Evolutionary conservation across 2,329 filamentous ascomycete species (phyloP).

Genomic region (Gaeumannomyces tritici): DNA sequence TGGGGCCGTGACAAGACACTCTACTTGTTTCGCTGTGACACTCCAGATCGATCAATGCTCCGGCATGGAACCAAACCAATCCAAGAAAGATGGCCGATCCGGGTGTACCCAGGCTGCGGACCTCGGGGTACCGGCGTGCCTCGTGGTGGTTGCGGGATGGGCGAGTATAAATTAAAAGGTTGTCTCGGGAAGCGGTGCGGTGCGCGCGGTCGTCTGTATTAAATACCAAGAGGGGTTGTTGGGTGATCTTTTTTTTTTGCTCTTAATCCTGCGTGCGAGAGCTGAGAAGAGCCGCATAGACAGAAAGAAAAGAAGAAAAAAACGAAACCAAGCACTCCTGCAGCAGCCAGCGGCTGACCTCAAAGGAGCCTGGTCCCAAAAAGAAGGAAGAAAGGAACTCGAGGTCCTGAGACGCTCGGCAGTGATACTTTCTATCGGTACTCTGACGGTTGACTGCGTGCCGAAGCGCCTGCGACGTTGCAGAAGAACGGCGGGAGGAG

Average conservation of each 20-base stretch:
- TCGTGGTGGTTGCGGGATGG: background rate
- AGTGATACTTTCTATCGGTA: constrained; percentile 1
- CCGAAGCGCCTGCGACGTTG: constrained; percentile 2
- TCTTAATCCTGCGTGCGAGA: background rate
- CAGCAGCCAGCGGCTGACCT: constrained; percentile 82
- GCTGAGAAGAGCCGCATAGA: background rate
- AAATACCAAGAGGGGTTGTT: background rate
- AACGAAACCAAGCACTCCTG: constrained; percentile 33
- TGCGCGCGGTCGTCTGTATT: background rate
- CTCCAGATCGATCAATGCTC: constrained; percentile 13
- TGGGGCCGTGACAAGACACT: constrained; percentile 21
- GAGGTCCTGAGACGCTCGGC: background rate
- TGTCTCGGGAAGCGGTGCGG: background rate
- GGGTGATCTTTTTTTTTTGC: background rate
- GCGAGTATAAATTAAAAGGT: background rate
- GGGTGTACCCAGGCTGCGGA: background rate
- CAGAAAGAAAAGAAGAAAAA: background rate
- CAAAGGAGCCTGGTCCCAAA: constrained; percentile 45
- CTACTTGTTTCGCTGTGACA: constrained; percentile 23
- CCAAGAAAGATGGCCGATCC: background rate
- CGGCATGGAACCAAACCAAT: background rate
- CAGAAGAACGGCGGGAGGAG: background rate
- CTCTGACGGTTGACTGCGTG: background rate
- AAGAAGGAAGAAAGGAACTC: constrained; percentile 1
- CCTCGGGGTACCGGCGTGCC: background rate